phyloP scores from a whole-genome alignment of 192 early-diverging fungal genomes.

The Backusella sp. region DNA sequence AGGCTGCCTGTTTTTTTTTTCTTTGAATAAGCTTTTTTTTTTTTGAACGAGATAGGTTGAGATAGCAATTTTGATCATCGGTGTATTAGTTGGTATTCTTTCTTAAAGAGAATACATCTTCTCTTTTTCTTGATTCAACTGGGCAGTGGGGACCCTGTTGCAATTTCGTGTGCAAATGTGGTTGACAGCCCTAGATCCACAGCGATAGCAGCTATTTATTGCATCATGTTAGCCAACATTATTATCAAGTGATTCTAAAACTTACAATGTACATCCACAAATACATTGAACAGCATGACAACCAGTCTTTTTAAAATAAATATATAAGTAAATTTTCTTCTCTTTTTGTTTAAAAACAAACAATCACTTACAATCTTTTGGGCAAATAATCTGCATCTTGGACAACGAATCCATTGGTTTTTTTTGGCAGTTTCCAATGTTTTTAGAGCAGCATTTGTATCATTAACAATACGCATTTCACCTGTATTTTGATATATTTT shows the following conservation, averaged over 20 bases:
- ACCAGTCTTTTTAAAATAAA: constrained; percentile 1
- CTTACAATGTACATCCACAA: constrained; percentile 17
- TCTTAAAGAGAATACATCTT: background rate
- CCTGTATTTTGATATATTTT: background rate
- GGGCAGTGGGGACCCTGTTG: background rate
- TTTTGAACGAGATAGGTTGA: background rate
- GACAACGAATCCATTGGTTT: constrained; percentile 9
- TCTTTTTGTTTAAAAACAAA: background rate
- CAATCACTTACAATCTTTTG: background rate
- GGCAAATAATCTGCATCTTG: background rate
- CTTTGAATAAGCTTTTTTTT: background rate
- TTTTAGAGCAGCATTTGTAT: background rate
- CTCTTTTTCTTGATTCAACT: background rate
- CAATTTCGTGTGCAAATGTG: background rate
- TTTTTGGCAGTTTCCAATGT: background rate
- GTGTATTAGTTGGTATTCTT: background rate
- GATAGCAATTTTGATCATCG: background rate
- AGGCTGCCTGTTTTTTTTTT: background rate
- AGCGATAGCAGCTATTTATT: constrained; percentile 13
- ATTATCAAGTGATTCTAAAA: background rate
- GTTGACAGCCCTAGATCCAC: background rate
- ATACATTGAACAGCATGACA: background rate
- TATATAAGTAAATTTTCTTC: background rate
- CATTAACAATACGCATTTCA: constrained; percentile 6
- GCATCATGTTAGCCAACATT: background rate